Evolutionary conservation across 2,329 filamentous ascomycete genomes (phyloP), one percentile per base, ranked within the genome.

Genomic region (Gyromitra esculenta): DNA sequence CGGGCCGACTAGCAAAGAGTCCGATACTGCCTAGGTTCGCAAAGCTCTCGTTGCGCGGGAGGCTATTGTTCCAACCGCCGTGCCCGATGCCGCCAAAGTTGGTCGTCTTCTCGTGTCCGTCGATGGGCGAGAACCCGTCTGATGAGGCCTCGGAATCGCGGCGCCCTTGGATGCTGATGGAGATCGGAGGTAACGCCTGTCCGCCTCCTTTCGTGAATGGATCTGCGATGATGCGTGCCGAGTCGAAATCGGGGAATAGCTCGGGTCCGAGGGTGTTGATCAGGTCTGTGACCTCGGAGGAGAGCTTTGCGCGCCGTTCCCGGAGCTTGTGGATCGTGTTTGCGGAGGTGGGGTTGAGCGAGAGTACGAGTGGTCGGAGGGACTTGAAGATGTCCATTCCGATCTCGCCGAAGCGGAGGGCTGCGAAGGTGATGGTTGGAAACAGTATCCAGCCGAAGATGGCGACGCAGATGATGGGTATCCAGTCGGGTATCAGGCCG

Each of bases 361-460:
- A 96, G 43, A 97, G 87, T 59, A 97, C 86, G 8, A 99, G 88
- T 5, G 96, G 96, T 8, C 93, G 89, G 15, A 99, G 88, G 0
- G 95, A 98, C 84, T 98, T 99, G 85, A 96, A 86, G 72, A 99
- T 97, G 82, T 99, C 96, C 94, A 99, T 97, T 67, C 95, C 96
- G n/a, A 97, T 91, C 85, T 99, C 96, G 60, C 96, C 96, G 80
- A 98, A 97, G 9, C 96, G 91, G 67, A 99, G 89, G 5, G 96
- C 93, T 3, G 94, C 94, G 83, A 97, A 97, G 0, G 94, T 97
- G 81, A 97, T 91, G 31, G 90, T 88, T 5, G 94, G 92, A 86
- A 97, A 97, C 79, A 96, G 85, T 62, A 93, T 87, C 85, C 92
- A 91, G 64, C 94, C 92, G 50, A 89, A 88, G 8, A 93, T 83